These are phyloP conservation scores for Arthroderma uncinatum DNA, from an alignment of 2,329 filamentous ascomycete genomes.

Conservation along the genomic window DNA sequence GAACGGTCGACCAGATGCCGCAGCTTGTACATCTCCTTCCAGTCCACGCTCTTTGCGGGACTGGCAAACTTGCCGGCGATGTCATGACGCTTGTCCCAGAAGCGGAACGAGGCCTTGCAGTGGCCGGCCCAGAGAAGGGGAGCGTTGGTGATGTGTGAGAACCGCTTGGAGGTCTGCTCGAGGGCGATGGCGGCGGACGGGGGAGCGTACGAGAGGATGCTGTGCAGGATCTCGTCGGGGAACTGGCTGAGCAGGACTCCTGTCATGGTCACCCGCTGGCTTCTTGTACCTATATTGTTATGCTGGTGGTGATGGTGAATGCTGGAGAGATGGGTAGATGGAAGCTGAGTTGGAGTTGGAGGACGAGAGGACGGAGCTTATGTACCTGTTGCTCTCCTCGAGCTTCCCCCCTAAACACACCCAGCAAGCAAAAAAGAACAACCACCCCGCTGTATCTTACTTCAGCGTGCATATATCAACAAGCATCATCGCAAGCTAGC, in stretches of 20 bases:
- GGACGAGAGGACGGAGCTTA: background rate
- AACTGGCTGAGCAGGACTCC: conserved; percentile 3
- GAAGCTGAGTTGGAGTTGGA: background rate
- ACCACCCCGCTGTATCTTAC: background rate
- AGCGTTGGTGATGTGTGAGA: conserved; percentile 56
- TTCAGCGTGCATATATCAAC: background rate
- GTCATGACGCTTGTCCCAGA: conserved; percentile 61
- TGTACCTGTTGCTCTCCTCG: too few relatives aligned
- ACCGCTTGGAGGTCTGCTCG: conserved; percentile 51
- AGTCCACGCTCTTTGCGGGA: conserved; percentile 51
- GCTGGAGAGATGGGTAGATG: too few relatives aligned
- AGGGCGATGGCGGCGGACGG: conserved; percentile 42
- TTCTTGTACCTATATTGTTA: background rate
- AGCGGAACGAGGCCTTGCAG: conserved; percentile 57
- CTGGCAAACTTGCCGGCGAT: conserved; percentile 46
- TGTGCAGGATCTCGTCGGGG: conserved; percentile 76
- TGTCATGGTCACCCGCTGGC: background rate
- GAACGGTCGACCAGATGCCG: conserved; percentile 44
- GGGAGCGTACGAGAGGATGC: conserved; percentile 56
- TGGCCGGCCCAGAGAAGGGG: conserved; percentile 69
- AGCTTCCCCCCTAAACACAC: background rate
- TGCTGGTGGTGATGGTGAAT: background rate
- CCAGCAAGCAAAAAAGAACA: too few relatives aligned
- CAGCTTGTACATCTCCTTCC: conserved; percentile 58
- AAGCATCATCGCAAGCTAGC: background rate